Base-by-base conservation (phyloP, 352 stramenopile species). In the Globisporangium takayamanum region DNA sequence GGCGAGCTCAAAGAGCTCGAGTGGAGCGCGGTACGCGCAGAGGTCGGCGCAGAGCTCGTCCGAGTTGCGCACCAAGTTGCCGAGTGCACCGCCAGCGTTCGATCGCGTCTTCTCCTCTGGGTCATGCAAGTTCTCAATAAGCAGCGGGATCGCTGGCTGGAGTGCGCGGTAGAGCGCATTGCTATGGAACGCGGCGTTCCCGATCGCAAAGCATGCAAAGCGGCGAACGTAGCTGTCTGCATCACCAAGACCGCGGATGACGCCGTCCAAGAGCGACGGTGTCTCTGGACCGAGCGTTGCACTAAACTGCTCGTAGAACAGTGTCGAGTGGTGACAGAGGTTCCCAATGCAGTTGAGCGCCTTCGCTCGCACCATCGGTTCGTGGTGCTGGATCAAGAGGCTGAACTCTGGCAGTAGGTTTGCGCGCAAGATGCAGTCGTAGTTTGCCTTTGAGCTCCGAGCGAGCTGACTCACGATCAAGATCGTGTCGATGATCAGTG, bases 181-280 rank as follows among this genome's bases (percentile, higher is more conserved):
- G 53, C 73, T 88, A 69, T 98, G 88, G 61, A 97, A 98, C 8
- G 92, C 89, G 16, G 88, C 90, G 58, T 98, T 98, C 37, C 93
- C 93, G 37, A 98, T 81, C n/a, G 89, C 92, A 67, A 98, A 98
- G 73, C 87, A 96, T 3, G 93, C 92, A 48, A 97, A 97, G 20
- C 94, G 94, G 0, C 89, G 75, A 6, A 94, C 88, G 53, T 89
- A 88, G n/a, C 70, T 73, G 63, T 97, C 85, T 0, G 62, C 37
- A 50, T 97, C 88, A 0, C 58, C 67, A 8, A 93, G 73, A 0
- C 73, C 66, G 39, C 50, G 55, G 26, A 96, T 75, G 14, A 96
- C 74, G 26, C 65, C 69, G n/a, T 80, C 65, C 0, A 96, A 26
- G 36, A 96, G 56, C 1, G 74, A 82, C 12, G 60, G 45, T 2